Evolutionary conservation across 108 stramenopile genomes (phyloP).

Genomic region (Skeletonema menzelii): DNA sequence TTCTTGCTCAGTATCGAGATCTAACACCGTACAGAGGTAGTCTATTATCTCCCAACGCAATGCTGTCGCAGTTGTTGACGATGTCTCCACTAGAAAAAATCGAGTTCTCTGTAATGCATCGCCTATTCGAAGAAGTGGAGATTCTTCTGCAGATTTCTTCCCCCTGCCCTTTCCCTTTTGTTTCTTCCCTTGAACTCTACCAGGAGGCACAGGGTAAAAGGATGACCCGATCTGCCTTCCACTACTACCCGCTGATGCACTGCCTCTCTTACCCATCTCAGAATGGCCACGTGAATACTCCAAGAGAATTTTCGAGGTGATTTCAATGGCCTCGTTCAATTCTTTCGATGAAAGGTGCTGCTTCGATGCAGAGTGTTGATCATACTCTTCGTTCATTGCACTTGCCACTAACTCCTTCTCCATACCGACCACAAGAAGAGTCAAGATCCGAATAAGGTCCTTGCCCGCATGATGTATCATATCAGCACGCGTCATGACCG

Average conservation of each 20-base stretch:
- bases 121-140: conserved; percentile 63
- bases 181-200: conserved; percentile 33
- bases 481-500: conserved; percentile 45
- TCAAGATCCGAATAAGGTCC: conserved; percentile 74
- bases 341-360: conserved; percentile 57
- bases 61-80: conserved; percentile 68
- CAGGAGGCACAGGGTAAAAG: conserved; percentile 32
- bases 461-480: conserved; percentile 65
- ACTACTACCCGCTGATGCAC: not conserved
- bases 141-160: conserved; percentile 39
- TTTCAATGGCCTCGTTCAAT: conserved; percentile 74
- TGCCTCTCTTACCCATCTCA: conserved; percentile 22
- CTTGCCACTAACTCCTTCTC: conserved; percentile 56
- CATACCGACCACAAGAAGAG: conserved; percentile 74
- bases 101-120: conserved; percentile 81
- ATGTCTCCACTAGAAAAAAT: conserved; percentile 76
- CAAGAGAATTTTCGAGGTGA: conserved; percentile 73
- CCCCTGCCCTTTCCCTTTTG: conserved; percentile 3
- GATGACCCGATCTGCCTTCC: conserved; percentile 7
- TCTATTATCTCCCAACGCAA: conserved; percentile 80
- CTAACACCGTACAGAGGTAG: conserved; percentile 78
- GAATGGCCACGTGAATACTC: conserved; percentile 69
- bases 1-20: conserved; percentile 82
- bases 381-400: conserved; percentile 1
- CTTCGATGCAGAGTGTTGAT: conserved; percentile 5